Evolutionary conservation across 768 basidiomycete genomes (phyloP), one percentile per base, ranked within the genome.

Genomic region (Suillus brevipes): DNA sequence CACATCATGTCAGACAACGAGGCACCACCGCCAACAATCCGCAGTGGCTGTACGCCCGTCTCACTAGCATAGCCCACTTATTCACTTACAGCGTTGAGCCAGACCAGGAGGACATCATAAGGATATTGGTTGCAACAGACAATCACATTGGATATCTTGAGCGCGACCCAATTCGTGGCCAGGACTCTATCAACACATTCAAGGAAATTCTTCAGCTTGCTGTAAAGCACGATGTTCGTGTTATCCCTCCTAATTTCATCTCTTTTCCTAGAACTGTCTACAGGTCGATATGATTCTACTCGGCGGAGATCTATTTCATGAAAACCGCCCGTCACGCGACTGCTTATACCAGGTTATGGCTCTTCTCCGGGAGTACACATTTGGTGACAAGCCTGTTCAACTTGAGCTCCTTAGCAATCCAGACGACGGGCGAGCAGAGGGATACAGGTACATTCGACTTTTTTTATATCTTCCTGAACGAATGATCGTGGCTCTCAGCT

Each of bases 251-350:
- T 65, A n/a, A 25, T 49, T 64, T 28, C 9, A 28, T 40, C 10
- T 31, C 1, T 18, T 6, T 62, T 60, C 10, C 25, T 60, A 28
- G 18, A 38, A 57, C 9, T 42, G 3, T 63, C n/a, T 37, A 25
- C 34, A 97, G 94, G 97, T 98, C 62, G 97, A 99, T 79, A 94
- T 99, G 74, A 84, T 99, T 52, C 86, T 99, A 10, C 87, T 99
- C 8, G 97, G 91, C 16, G 97, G 97, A 9, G 97, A 99, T 75
- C 81, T 99, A 4, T 99, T 99, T 73, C 97, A 99, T 75, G 97
- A 99, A 73, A 99, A 99, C 77, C 87, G 95, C 66, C 97, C 97
- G 0, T 93, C 93, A 36, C 81, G 97, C 68, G 93, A 94, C 61
- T 91, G 91, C 67, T 77, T 99, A 37, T 97, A 96, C 77, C 88